Percentiles rank a stretch among this genome's conserved stretches.
phyloP scores from a whole-genome alignment of 768 basidiomycete species.

The Leccinum boreale region DNA sequence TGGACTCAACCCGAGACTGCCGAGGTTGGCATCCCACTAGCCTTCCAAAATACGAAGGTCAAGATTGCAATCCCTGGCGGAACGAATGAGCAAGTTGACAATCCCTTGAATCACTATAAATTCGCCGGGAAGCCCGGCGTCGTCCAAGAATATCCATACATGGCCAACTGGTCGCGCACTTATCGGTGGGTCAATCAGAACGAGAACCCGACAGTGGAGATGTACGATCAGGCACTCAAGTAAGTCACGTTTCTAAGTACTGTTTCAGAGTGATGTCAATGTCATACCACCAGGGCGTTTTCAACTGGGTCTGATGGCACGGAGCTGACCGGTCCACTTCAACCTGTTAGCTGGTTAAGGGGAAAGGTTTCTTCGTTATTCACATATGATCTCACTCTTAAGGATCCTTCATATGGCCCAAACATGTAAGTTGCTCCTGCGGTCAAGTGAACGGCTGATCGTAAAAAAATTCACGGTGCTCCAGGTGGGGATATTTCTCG shows the following conservation, averaged over 20 bases:
- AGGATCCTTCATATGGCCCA: slow-evolving; percentile 7
- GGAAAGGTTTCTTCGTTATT: slow-evolving; percentile 12
- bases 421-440: slow-evolving; percentile 11
- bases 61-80: background rate
- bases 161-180: slow-evolving; percentile 10
- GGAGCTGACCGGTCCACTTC: too few species aligned
- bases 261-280: too few species aligned
- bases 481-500: slow-evolving; percentile 21
- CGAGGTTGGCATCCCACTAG: slow-evolving; percentile 2
- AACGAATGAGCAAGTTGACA: background rate
- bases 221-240: slow-evolving; percentile 12
- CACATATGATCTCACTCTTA: slow-evolving; percentile 9
- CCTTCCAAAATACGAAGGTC: slow-evolving; percentile 1
- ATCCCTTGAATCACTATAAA: slow-evolving; percentile 17
- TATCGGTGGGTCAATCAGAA: slow-evolving; percentile 11
- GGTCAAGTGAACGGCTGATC: background rate
- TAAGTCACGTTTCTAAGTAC: background rate
- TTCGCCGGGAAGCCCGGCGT: slow-evolving; percentile 1
- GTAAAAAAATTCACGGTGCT: background rate
- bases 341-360: slow-evolving; percentile 16
- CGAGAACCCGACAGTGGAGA: slow-evolving; percentile 3
- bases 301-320: background rate
- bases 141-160: background rate
- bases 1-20: slow-evolving; percentile 6
- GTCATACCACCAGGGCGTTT: slow-evolving; percentile 6